Conservation (phyloP, 371 early-diverging fungal genomes). For the Entomophthora muscae region DNA sequence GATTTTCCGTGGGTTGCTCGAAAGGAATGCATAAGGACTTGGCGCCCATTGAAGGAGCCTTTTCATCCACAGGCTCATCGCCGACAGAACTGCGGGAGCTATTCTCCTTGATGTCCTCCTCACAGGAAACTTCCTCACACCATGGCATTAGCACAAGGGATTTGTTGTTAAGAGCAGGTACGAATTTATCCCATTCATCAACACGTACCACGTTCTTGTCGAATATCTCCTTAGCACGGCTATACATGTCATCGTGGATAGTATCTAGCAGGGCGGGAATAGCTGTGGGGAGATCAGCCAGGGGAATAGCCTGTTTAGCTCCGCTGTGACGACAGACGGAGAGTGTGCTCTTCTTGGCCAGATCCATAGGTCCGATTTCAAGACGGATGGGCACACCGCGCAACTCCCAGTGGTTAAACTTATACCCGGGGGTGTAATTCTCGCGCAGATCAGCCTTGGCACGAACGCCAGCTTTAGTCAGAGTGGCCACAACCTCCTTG, state of each 20-base stretch:
- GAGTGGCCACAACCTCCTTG: conserved; percentile 42
- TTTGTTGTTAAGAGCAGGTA: conserved; percentile 75
- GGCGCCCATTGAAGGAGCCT: conserved; percentile 98
- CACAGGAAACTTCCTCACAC: conserved; percentile 90
- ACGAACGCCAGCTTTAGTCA: conserved; percentile 72
- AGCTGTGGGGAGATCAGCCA: conserved; percentile 37
- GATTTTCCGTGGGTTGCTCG: conserved; percentile 63
- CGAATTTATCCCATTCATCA: conserved; percentile 83
- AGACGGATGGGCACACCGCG: conserved; percentile 96
- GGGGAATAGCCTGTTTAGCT: conserved; percentile 41
- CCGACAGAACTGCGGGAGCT: conserved; percentile 40
- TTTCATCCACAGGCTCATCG: conserved; percentile 78
- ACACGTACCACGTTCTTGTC: conserved; percentile 63
- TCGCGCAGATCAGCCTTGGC: conserved; percentile 82
- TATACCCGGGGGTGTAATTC: conserved; percentile 95
- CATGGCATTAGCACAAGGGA: conserved; percentile 87
- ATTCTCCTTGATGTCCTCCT: conserved; percentile 94
- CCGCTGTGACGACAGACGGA: conserved; percentile 82
- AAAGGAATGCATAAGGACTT: conserved; percentile 99
- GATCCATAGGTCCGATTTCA: conserved; percentile 97
- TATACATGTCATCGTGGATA: conserved; percentile 90
- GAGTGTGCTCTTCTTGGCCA: conserved; percentile 67
- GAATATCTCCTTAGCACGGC: conserved; percentile 64
- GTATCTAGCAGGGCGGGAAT: conserved; percentile 49
- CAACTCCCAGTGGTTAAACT: conserved; percentile 99